A percentile compares a stretch with the other conserved stretches of the same genome.
Conservation (phyloP, 2,329 filamentous ascomycete genomes). For the Diaporthe amygdali region DNA sequence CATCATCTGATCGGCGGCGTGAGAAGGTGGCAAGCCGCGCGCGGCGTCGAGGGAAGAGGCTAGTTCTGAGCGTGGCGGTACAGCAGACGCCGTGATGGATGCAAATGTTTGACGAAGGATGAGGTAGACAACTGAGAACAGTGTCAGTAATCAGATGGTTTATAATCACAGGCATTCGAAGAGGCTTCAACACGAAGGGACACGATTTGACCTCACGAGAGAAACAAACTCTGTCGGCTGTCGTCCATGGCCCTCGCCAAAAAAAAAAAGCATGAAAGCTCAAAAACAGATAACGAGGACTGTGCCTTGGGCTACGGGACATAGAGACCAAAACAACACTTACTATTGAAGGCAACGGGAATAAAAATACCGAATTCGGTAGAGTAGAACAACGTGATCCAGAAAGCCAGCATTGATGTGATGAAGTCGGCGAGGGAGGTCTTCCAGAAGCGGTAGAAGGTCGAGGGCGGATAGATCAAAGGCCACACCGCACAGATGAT, state of each 20-base stretch:
- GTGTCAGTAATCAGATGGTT: not conserved
- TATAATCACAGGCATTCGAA: no score
- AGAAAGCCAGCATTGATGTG: slow-evolving; percentile 67
- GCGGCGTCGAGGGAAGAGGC: slow-evolving; percentile 31
- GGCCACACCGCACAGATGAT: slow-evolving; percentile 71
- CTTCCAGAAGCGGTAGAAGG: slow-evolving; percentile 68
- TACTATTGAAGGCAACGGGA: slow-evolving; percentile 64
- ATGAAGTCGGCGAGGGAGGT: slow-evolving; percentile 69
- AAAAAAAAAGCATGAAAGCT: no score
- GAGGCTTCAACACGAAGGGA: no score
- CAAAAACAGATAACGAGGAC: no score
- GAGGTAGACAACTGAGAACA: slow-evolving; percentile 53
- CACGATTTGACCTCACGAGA: no score
- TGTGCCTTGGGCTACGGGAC: not conserved
- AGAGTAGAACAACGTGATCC: slow-evolving; percentile 66
- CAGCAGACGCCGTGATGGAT: slow-evolving; percentile 37
- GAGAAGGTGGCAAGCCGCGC: slow-evolving; percentile 33
- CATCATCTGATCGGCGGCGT: slow-evolving; percentile 34
- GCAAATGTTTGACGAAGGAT: slow-evolving; percentile 64
- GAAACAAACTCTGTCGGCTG: no score
- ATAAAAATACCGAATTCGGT: slow-evolving; percentile 65
- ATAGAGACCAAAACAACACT: not conserved
- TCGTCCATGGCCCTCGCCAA: no score
- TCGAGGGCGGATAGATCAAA: slow-evolving; percentile 60
- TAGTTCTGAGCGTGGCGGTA: slow-evolving; percentile 35